phyloP scores from a whole-genome alignment of 805 yeast species.

The Wickerhamomyces queroliae region DNA sequence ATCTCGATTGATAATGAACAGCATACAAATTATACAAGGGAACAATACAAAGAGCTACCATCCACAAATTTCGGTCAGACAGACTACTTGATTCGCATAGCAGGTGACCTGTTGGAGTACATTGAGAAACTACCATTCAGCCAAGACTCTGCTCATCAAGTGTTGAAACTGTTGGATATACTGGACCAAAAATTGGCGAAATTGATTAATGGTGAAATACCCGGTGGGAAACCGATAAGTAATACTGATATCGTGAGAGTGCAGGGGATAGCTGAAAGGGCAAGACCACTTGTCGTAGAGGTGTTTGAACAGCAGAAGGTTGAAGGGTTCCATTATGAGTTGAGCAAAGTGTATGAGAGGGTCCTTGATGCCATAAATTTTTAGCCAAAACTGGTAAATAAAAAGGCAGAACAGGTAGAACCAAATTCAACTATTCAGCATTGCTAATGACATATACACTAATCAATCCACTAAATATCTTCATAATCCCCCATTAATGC shows the following conservation, averaged over 20 bases:
- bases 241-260: conserved; percentile 48
- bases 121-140: conserved; percentile 35
- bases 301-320: conserved; percentile 27
- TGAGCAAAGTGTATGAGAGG: conserved; percentile 37
- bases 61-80: conserved; percentile 49
- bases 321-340: conserved; percentile 38
- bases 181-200: conserved; percentile 36
- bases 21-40: conserved; percentile 6
- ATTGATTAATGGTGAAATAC: conserved; percentile 29
- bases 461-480: too few relatives aligned
- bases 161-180: conserved; percentile 31
- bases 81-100: conserved; percentile 53
- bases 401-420: too few relatives aligned
- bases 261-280: conserved; percentile 45
- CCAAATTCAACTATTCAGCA: too few relatives aligned
- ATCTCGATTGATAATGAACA: conserved; percentile 42
- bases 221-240: conserved; percentile 30
- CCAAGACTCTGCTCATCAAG: conserved; percentile 26
- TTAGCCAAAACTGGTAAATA: too few relatives aligned
- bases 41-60: conserved; percentile 6
- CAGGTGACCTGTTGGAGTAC: conserved; percentile 65
- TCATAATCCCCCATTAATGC: too few relatives aligned
- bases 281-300: conserved; percentile 37
- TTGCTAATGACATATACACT: too few relatives aligned
- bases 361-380: conserved; percentile 34